Evolutionary conservation across 345 rosid genomes (phyloP), one percentile per base, ranked within the genome.

Genomic region (Combretum micranthum): DNA sequence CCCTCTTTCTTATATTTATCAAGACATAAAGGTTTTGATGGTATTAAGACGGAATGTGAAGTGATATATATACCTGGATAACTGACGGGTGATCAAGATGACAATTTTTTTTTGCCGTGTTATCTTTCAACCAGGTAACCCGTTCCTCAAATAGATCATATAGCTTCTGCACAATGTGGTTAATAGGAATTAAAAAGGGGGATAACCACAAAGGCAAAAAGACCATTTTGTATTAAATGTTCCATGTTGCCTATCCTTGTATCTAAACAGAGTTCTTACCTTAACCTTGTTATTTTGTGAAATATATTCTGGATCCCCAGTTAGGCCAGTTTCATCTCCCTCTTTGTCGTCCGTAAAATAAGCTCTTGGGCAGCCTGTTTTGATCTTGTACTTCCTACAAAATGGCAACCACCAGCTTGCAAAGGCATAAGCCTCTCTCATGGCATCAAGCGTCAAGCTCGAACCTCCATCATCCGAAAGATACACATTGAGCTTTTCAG

Each of bases 401-500:
- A 65, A 78, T 0, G 83, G 83, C 22, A 78, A 57, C 80, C 80
- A 78, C 44, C 26, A 20, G 50, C 55, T 69, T 2, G 82, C 56
- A 25, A 78, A 74, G 5, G 61, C 44, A 11, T 70, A 71, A 21
- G 80, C 83, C 59, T 78, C 75, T 1, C 68, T 43, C 9, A 78
- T 54, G 5, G 83, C 73, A 32, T 78, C 71, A 64, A 68, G 63
- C 0, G 75, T 78, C 60, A 75, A 37, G 13, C 66, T 63, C 8
- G 83, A 78, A 1, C 77, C 72, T 9, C 68, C 77, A 10, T 78
- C 83, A 25, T 78, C 82, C 15, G 79, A 77, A 2, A 77, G 64
- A 47, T 77, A 77, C 22, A 77, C 56, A 19, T 61, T 61, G 37
- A 78, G 53, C 61, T 72, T 78, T 46, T 66, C 67, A 0, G 67